phyloP scores from a whole-genome alignment of 768 basidiomycete genomes.

The Cystoderma amianthinum region DNA sequence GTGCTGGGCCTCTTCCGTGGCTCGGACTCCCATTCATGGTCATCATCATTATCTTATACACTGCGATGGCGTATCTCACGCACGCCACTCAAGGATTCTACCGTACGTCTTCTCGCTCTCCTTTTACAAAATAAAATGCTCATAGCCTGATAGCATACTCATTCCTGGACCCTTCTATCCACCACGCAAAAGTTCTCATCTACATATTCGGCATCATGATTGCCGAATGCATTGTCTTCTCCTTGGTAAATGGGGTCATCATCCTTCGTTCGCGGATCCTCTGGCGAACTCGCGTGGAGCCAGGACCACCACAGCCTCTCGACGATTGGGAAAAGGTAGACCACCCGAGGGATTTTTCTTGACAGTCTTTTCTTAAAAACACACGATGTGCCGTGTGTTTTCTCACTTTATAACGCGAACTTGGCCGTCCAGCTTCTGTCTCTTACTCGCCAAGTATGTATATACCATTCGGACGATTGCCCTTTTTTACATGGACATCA shows the following conservation, averaged over 20 bases:
- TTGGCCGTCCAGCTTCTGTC: no score
- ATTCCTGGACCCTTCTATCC: constrained; percentile 49
- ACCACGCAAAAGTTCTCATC: constrained; percentile 37
- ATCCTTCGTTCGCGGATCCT: constrained; percentile 20
- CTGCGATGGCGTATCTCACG: constrained; percentile 64
- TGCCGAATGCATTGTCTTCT: constrained; percentile 45
- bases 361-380: no score
- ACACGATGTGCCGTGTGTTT: no score
- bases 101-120: constrained; percentile 29
- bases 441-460: no score
- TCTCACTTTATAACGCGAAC: no score
- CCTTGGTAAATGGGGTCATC: constrained; percentile 32
- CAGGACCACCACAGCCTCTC: no score
- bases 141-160: constrained; percentile 36
- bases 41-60: constrained; percentile 44
- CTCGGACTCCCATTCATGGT: constrained; percentile 34
- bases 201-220: constrained; percentile 56
- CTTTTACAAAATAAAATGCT: neutral
- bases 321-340: no score
- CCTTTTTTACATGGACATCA: no score
- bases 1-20: constrained; percentile 45
- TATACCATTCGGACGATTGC: no score
- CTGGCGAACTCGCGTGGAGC: no score
- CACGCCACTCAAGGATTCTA: constrained; percentile 53
- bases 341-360: no score